phyloP scores from a whole-genome alignment of 148 eudicot genomes.

The Spergularia marina region DNA sequence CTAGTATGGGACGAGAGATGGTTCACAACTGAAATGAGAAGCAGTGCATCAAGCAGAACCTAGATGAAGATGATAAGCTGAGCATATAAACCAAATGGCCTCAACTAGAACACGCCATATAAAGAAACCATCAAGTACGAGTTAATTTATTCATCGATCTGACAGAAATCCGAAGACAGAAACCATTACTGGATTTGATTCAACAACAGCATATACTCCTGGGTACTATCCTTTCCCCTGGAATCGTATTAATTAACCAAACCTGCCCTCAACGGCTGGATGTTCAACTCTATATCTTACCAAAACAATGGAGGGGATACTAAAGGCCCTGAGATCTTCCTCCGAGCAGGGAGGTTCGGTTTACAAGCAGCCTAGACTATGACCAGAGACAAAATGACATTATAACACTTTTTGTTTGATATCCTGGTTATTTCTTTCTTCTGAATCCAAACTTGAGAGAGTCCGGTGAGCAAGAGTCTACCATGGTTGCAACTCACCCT shows the following conservation, averaged over 20 bases:
- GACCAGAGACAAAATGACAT: neutral
- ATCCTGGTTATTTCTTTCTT: neutral
- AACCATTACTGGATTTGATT: neutral
- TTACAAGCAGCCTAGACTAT: neutral
- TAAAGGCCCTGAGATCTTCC: neutral
- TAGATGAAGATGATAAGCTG: neutral
- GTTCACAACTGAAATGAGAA: neutral
- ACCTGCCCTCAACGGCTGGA: neutral
- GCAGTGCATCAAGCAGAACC: neutral
- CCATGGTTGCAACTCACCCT: neutral
- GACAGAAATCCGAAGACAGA: neutral
- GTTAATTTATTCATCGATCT: neutral
- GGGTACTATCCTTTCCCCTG: neutral
- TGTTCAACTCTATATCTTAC: neutral
- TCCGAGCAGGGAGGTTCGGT: neutral
- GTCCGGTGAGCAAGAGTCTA: neutral
- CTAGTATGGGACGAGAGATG: neutral
- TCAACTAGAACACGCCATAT: neutral
- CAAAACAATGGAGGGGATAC: neutral
- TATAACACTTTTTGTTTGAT: neutral
- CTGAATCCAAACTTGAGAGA: conserved; percentile 2
- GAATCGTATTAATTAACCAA: neutral
- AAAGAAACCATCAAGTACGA: neutral
- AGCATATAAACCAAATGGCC: too few relatives aligned
- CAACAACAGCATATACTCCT: neutral